These are phyloP conservation scores for Cyclotella baltica DNA, from an alignment of 108 stramenopile genomes.

Conservation along the genomic window DNA sequence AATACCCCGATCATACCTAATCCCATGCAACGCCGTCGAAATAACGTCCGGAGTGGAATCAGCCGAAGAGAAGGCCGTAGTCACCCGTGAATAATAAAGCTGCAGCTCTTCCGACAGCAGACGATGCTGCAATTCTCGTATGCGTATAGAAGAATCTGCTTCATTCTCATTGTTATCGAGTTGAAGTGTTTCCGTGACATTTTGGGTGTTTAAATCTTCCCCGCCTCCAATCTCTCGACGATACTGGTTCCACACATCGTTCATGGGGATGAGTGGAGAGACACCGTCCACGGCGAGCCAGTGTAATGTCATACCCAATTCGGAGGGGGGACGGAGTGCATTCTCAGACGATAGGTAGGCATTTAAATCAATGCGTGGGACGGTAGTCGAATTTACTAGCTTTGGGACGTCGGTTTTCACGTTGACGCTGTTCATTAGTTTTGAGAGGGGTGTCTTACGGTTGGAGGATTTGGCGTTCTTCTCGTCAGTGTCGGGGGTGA, in stretches of 20 bases:
- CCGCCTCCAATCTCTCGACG: neutral
- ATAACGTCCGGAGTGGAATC: slow-evolving; percentile 29
- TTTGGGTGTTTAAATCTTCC: neutral
- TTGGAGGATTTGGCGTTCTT: neutral
- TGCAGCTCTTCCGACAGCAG: slow-evolving; percentile 85
- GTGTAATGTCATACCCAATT: slow-evolving; percentile 76
- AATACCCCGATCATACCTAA: slow-evolving; percentile 64
- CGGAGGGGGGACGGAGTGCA: slow-evolving; percentile 67
- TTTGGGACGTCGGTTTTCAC: slow-evolving; percentile 7
- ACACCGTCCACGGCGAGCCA: slow-evolving; percentile 90
- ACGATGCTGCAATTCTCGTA: slow-evolving; percentile 76
- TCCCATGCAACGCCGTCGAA: slow-evolving; percentile 39
- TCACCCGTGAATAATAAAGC: slow-evolving; percentile 79
- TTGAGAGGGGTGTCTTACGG: slow-evolving; percentile 12
- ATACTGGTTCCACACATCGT: slow-evolving; percentile 48
- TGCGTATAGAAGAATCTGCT: slow-evolving; percentile 49
- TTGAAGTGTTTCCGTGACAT: neutral
- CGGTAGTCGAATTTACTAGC: slow-evolving; percentile 24
- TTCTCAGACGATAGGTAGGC: slow-evolving; percentile 73
- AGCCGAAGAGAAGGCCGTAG: slow-evolving; percentile 65
- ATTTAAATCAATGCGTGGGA: slow-evolving; percentile 66
- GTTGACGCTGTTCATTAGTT: slow-evolving; percentile 20
- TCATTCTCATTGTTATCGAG: neutral
- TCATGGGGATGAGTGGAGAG: slow-evolving; percentile 70
- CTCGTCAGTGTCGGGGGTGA: slow-evolving; percentile 16